These are phyloP conservation scores for Suaeda aralocaspica DNA, from an alignment of 148 eudicot species.

Conservation along the genomic window DNA sequence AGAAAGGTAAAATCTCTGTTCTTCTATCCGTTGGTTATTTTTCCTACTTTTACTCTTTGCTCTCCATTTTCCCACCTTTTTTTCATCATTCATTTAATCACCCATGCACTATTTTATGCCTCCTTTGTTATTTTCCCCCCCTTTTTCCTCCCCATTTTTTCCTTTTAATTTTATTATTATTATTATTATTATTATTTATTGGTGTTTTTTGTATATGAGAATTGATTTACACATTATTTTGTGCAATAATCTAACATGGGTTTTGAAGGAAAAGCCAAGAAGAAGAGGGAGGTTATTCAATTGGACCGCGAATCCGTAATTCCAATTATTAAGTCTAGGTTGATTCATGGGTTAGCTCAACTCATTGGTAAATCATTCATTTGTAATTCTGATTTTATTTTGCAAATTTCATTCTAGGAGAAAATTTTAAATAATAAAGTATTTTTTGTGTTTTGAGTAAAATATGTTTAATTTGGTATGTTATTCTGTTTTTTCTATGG, in stretches of 20 bases:
- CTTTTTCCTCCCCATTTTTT: neutral
- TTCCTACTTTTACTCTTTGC: constrained; percentile 18
- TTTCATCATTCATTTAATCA: neutral
- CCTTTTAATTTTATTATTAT: too few species aligned
- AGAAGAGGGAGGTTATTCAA: constrained; percentile 52
- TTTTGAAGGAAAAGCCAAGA: constrained; percentile 28
- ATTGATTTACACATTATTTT: too few species aligned
- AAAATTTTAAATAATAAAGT: too few species aligned
- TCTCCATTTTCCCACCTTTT: neutral
- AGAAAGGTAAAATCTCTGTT: too few species aligned
- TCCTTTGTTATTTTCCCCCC: neutral
- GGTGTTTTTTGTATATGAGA: too few species aligned
- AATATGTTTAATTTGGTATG: neutral
- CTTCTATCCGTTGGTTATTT: too few species aligned
- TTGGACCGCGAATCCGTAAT: constrained; percentile 75
- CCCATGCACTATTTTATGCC: neutral
- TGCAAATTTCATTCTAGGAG: too few species aligned
- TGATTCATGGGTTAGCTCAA: constrained; percentile 51
- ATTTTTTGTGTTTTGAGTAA: too few species aligned
- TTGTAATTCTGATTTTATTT: neutral
- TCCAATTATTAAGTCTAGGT: constrained; percentile 61
- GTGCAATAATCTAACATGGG: too few species aligned
- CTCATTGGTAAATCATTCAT: constrained; percentile 47
- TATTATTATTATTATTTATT: too few species aligned
- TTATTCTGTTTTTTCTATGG: constrained; percentile 15